Evolutionary conservation across 495 filamentous ascomycete genomes (phyloP).

Genomic region (Tuber brumale): DNA sequence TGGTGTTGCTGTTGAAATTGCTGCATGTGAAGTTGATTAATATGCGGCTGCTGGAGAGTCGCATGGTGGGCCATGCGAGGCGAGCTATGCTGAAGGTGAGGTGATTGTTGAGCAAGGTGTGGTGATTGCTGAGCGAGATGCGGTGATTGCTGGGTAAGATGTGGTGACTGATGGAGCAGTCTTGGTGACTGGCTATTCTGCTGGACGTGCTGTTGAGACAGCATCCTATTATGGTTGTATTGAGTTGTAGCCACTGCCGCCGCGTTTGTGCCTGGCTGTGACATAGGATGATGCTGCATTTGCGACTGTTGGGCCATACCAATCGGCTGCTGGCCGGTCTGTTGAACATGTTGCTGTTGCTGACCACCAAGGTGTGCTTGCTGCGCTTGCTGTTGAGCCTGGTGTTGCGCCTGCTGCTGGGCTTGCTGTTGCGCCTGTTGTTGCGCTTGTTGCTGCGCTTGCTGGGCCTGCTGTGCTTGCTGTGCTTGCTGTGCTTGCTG

Average conservation of each 20-base stretch:
- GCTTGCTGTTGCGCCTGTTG: no score
- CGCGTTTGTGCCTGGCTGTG: conserved; percentile 22
- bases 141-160: conserved; percentile 29
- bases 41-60: conserved; percentile 29
- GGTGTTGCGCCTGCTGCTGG: conserved; percentile 43
- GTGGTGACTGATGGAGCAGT: conserved; percentile 35
- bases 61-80: conserved; percentile 30
- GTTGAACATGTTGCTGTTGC: conserved; percentile 26
- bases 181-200: conserved; percentile 12
- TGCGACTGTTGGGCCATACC: conserved; percentile 28
- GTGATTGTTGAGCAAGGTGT: conserved; percentile 21
- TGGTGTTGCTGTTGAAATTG: conserved; percentile 17
- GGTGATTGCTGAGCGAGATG: conserved; percentile 28
- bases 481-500: conserved; percentile 38
- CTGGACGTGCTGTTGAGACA: conserved; percentile 26
- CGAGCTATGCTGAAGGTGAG: conserved; percentile 30
- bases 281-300: conserved; percentile 33
- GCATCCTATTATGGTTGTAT: conserved; percentile 24
- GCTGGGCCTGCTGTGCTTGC: conserved; percentile 39
- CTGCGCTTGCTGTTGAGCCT: conserved; percentile 33
- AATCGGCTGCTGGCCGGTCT: conserved; percentile 23
- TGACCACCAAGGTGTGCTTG: conserved; percentile 23
- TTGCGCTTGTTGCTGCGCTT: conserved; percentile 41
- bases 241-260: conserved; percentile 13
- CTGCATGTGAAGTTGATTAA: conserved; percentile 20